A percentile compares a stretch with the other conserved stretches of the same genome.
These are phyloP conservation scores for Viridothelium virens DNA, from an alignment of 495 filamentous ascomycete species.

Conservation along the genomic window DNA sequence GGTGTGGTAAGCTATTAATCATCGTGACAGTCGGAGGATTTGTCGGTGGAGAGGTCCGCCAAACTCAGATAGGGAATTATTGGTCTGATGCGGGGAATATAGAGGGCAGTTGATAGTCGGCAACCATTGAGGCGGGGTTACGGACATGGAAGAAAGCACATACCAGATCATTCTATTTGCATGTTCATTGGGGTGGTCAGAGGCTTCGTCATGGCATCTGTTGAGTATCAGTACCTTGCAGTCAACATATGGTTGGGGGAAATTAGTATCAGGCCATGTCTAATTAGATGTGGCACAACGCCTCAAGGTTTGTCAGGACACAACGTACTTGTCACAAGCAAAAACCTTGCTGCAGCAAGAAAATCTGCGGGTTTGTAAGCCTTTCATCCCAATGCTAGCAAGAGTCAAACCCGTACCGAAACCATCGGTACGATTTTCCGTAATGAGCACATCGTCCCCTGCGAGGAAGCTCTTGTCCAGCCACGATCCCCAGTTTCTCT, in stretches of 20 bases:
- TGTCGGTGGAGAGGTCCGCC: background rate
- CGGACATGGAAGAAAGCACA: constrained; percentile 14
- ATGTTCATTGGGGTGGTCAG: constrained; percentile 71
- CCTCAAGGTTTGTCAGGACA: background rate
- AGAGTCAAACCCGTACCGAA: constrained; percentile 49
- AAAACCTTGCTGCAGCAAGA: constrained; percentile 61
- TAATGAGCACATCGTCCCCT: constrained; percentile 75
- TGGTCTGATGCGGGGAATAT: background rate
- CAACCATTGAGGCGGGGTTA: background rate
- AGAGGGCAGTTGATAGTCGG: background rate
- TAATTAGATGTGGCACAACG: too few relatives aligned
- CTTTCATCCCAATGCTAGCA: constrained; percentile 35
- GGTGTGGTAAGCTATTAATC: background rate
- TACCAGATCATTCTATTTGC: constrained; percentile 84
- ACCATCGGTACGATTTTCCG: constrained; percentile 75
- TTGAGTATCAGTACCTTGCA: constrained; percentile 3
- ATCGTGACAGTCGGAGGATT: background rate
- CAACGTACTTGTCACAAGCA: constrained; percentile 60
- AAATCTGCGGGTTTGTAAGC: constrained; percentile 38
- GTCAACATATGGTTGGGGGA: background rate
- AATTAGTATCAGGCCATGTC: too few relatives aligned
- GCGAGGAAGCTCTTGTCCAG: constrained; percentile 68
- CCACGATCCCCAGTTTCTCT: constrained; percentile 70
- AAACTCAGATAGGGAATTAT: background rate
- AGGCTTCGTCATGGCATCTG: constrained; percentile 67